Evolutionary conservation across 768 basidiomycete genomes (phyloP).

Genomic region (Botryobasidium botryosum): DNA sequence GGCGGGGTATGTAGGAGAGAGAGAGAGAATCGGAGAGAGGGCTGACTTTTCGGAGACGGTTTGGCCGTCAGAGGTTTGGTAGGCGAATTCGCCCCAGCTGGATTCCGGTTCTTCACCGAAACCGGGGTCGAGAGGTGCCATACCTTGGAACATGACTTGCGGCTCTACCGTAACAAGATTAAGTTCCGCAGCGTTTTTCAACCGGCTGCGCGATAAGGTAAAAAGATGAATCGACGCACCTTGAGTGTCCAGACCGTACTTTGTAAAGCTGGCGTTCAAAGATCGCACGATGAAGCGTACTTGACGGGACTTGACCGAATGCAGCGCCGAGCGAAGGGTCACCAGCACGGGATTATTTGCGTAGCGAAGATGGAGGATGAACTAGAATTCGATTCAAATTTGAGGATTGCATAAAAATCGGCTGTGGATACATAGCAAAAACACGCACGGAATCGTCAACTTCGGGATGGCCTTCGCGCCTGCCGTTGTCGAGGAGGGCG

Average conservation of each 20-base stretch:
- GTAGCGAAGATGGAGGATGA: slow-evolving; percentile 4
- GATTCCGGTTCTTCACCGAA: slow-evolving; percentile 8
- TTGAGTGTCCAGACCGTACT: slow-evolving; percentile 9
- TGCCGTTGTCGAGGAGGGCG: slow-evolving; percentile 2
- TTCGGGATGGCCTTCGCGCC: slow-evolving; percentile 2
- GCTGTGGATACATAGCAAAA: not conserved
- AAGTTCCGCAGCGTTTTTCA: no score
- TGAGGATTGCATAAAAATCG: not conserved
- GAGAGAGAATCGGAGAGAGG: not conserved
- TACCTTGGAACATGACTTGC: slow-evolving; percentile 6
- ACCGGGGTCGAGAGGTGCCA: slow-evolving; percentile 5
- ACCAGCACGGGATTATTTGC: slow-evolving; percentile 7
- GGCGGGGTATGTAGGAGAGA: not conserved
- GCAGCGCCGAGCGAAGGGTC: slow-evolving; percentile 3
- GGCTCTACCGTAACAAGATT: not conserved
- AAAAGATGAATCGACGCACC: no score
- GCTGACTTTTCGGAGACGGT: slow-evolving; percentile 1
- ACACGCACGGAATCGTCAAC: slow-evolving; percentile 7
- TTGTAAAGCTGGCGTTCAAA: slow-evolving; percentile 5
- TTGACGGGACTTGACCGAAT: slow-evolving; percentile 3
- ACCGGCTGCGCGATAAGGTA: no score
- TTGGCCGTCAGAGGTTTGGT: slow-evolving; percentile 1
- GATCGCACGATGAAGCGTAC: slow-evolving; percentile 4
- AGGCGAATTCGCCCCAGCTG: slow-evolving; percentile 7
- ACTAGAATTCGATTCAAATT: slow-evolving; percentile 1